Conservation (phyloP, 2,329 filamentous ascomycete species). For the Spiromastix sp. region DNA sequence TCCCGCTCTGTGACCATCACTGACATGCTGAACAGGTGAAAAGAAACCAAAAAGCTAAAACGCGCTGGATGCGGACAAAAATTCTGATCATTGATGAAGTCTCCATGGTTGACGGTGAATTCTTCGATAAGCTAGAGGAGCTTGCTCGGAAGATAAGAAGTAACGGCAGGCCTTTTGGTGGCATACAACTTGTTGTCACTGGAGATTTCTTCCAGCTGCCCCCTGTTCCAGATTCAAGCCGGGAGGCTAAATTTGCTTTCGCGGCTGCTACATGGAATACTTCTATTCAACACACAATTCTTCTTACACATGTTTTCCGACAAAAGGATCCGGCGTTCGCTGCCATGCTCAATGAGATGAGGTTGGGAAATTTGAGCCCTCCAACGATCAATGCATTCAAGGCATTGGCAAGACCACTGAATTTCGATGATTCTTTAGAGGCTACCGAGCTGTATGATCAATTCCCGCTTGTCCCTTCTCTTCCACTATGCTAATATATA, state of each 20-base stretch:
- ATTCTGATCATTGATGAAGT: conserved; percentile 88
- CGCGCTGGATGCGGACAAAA: conserved; percentile 80
- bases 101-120: conserved; percentile 94
- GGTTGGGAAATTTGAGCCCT: conserved; percentile 70
- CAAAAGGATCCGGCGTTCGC: conserved; percentile 88
- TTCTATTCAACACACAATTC: conserved; percentile 89
- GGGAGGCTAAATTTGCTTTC: conserved; percentile 79
- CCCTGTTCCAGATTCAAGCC: conserved; percentile 71
- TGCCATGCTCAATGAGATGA: conserved; percentile 95
- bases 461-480: background rate
- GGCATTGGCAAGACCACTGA: conserved; percentile 58
- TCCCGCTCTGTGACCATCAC: conserved; percentile 6
- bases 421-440: conserved; percentile 62
- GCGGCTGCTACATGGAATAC: conserved; percentile 87
- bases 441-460: conserved; percentile 67
- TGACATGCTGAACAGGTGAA: conserved; percentile 47
- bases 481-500: conserved; percentile 9
- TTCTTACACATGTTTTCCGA: conserved; percentile 89
- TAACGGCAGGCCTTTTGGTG: conserved; percentile 86
- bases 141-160: conserved; percentile 79
- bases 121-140: conserved; percentile 91
- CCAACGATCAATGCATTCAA: conserved; percentile 68
- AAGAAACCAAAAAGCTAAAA: conserved; percentile 76
- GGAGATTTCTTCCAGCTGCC: conserved; percentile 97
- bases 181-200: conserved; percentile 90